Conservation (phyloP, 495 filamentous ascomycete genomes). For the Chaetomidium leptoderma region DNA sequence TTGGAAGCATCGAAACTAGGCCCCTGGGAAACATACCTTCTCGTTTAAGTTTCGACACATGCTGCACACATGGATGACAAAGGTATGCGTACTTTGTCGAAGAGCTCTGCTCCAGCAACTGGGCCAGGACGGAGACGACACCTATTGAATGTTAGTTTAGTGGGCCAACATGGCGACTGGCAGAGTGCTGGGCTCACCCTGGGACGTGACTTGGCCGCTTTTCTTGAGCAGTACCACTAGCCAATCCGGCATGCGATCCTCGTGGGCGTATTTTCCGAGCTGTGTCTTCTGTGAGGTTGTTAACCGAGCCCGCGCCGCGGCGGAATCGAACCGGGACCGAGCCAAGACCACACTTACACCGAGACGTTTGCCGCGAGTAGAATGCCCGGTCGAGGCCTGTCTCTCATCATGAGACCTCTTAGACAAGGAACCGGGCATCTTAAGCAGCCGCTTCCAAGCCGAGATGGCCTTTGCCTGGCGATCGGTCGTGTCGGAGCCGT, state of each 20-base stretch:
- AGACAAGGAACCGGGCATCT: conserved; percentile 22
- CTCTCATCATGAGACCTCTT: conserved; percentile 11
- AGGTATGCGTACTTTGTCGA: conserved; percentile 66
- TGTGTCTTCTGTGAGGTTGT: conserved; percentile 47
- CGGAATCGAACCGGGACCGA: neutral
- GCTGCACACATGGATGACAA: conserved; percentile 70
- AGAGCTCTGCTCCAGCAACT: conserved; percentile 63
- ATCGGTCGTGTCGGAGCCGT: conserved; percentile 3
- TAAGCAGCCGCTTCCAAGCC: conserved; percentile 26
- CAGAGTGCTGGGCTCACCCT: conserved; percentile 51
- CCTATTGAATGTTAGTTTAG: conserved; percentile 35
- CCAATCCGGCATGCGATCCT: conserved; percentile 83
- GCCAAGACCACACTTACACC: conserved; percentile 22
- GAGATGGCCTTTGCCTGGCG: conserved; percentile 26
- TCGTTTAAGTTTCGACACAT: conserved; percentile 72
- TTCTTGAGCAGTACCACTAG: conserved; percentile 64
- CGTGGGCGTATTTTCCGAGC: conserved; percentile 80
- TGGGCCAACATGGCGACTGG: neutral
- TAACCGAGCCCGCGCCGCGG: neutral
- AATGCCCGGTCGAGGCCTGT: neutral
- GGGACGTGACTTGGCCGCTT: conserved; percentile 53
- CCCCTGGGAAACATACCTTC: conserved; percentile 46
- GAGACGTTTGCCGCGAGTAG: conserved; percentile 28
- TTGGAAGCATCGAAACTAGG: neutral
- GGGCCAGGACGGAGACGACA: conserved; percentile 70